Base-by-base conservation (phyloP, 805 yeast species). In the Suhomyces pyralidae region DNA sequence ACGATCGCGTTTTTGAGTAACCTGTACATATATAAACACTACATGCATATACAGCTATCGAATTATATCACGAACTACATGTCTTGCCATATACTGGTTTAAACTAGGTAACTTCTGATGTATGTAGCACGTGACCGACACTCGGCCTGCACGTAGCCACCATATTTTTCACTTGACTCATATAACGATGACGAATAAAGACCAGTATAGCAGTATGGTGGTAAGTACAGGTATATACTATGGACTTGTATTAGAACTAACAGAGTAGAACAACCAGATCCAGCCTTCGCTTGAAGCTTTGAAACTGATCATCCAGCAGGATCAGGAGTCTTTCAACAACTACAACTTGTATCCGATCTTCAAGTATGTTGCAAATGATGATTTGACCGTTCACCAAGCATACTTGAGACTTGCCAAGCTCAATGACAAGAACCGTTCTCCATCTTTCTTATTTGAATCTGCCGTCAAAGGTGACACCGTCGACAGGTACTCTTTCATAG, bases 401-500 rank as follows among this genome's bases (percentile, higher is more conserved):
- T 94, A 93, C 67, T 73, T 94, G 64, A 90, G 88, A 69, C 78
- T 94, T 50, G 85, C 96, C 6, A 71, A 81, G 48, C 88, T 93
- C 46, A 76, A 79, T 57, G 69, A 78, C 30, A 60, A 76, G 24
- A 65, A 73, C 17, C 79, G 87, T 58, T 62, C 77, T 0, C 87
- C 86, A 38, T 86, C 96, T 3, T 92, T 93, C 62, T 73, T 94
- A 49, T 81, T 94, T 59, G 99, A 94, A 69, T 84, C 93, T 60
- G 96, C 98, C 1, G 81, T 81, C 55, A 89, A 89, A 54, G 97
- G 97, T 48, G 97, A 92, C 65, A 85, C 86, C 45, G 82, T 94
- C 28, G 96, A 89, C 56, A 78, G 99, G 59, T 94, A 86, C 71
- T 90, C 97, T 0, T 93, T 92, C 67, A 84, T 94, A 65, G 99